Evolutionary conservation across 495 filamentous ascomycete genomes (phyloP), one percentile per base, ranked within the genome.

Genomic region (Xylaria longipes): DNA sequence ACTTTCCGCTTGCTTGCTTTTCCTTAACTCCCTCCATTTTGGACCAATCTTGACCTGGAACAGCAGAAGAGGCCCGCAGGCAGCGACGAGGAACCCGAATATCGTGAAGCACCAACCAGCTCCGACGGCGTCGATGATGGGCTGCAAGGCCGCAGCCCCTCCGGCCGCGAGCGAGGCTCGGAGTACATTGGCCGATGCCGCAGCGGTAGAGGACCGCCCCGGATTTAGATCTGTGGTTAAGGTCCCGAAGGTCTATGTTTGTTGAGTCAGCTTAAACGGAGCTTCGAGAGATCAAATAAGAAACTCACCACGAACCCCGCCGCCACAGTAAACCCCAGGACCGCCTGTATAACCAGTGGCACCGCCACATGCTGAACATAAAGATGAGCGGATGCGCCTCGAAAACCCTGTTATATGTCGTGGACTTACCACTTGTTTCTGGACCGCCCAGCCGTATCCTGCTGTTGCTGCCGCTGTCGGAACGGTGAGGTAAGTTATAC

Each of bases 61-160:
- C 20, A 60, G 33, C 57, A 60, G 29, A 37, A 60, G 57, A 37
- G 57, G 57, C 20, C 31, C 57, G 33, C 57, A 54, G 17, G n/a
- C 5, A 15, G 48, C 70, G 57, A 31, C 37, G 1, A 74, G 22
- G 43, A 70, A 27, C n/a, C 66, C 71, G 27, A 76, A 52, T 15
- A 70, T 62, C 27, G 73, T 76, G 58, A 76, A 76, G 31, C 45
- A 57, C 56, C 68, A 71, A 39, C 75, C 65, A 54, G 63, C 27
- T 31, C 75, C 74, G 29, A 73, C 52, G 11, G 57, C n/a, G 33
- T 66, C 64, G 31, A 76, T 48, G n/a, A 76, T 69, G 9, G 69
- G 74, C 56, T 76, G 69, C 33, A 76, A 46, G 15, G 63, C 73
- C n/a, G 73, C 73, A 2, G 66, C 52, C 15, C 48, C 69, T 20